These are phyloP conservation scores for Fraxinus greggii DNA, from an alignment of 305 asterid species.

Conservation along the genomic window DNA sequence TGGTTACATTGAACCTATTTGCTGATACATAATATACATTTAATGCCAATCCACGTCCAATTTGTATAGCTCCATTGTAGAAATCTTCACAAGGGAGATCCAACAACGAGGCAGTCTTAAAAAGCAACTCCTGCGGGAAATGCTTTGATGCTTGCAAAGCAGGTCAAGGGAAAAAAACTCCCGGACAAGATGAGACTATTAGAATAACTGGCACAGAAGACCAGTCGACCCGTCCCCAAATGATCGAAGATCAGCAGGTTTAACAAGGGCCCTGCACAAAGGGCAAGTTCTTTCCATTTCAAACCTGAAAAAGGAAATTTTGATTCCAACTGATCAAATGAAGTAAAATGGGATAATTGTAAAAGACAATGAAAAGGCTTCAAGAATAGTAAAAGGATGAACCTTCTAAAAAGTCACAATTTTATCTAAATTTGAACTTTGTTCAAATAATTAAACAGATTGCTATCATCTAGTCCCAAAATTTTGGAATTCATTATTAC, in stretches of 20 bases:
- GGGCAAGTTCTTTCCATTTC: conserved; percentile 69
- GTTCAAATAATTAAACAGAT: neutral
- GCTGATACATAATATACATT: conserved; percentile 15
- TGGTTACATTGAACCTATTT: neutral
- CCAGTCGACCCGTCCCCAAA: conserved; percentile 63
- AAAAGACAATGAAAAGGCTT: neutral
- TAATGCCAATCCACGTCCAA: neutral
- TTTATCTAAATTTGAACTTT: neutral
- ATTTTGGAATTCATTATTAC: neutral
- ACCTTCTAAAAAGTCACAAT: neutral
- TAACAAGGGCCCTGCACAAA: conserved; percentile 61
- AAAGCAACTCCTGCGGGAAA: neutral
- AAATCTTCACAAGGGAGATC: neutral
- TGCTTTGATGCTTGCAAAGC: conserved; percentile 4
- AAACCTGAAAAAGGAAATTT: conserved; percentile 42
- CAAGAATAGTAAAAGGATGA: neutral
- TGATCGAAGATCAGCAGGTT: conserved; percentile 60
- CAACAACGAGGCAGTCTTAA: conserved; percentile 1
- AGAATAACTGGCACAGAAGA: conserved; percentile 53
- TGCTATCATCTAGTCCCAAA: neutral
- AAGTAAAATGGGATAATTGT: neutral
- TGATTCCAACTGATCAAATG: neutral
- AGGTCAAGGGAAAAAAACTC: neutral
- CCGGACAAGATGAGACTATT: neutral
- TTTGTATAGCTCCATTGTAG: neutral